These are phyloP conservation scores for Penicillium italicum DNA, from an alignment of 2,329 filamentous ascomycete species.

Conservation along the genomic window DNA sequence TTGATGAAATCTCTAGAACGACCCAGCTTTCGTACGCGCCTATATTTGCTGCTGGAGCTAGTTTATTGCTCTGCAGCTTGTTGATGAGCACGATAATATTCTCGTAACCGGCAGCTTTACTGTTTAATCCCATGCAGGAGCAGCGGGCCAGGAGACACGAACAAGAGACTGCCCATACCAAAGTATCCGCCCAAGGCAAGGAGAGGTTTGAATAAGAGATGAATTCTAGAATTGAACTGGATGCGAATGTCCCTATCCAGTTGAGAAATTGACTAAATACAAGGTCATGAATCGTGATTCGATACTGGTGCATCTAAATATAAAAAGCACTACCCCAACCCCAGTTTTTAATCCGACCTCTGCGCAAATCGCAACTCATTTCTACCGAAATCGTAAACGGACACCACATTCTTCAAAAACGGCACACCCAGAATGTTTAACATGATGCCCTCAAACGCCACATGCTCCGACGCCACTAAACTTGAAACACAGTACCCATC, in stretches of 20 bases:
- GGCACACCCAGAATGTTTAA: constrained; percentile 46
- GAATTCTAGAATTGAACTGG: neutral
- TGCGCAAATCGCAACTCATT: constrained; percentile 47
- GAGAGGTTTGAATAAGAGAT: neutral
- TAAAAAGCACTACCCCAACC: neutral
- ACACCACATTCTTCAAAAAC: constrained; percentile 51
- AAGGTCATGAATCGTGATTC: neutral
- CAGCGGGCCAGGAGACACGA: too few species aligned
- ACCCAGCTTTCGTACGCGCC: too few species aligned
- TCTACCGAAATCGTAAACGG: constrained; percentile 51
- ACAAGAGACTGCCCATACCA: too few species aligned
- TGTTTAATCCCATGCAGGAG: too few species aligned
- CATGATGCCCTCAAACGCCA: constrained; percentile 30
- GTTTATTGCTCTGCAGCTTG: too few species aligned
- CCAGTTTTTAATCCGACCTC: neutral
- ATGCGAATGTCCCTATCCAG: neutral
- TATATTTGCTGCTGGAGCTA: too few species aligned
- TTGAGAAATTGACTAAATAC: neutral
- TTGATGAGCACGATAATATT: too few species aligned
- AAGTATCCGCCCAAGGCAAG: too few species aligned
- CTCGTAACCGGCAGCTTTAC: neutral
- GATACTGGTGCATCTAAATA: neutral
- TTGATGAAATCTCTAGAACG: too few species aligned
- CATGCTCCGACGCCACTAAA: constrained; percentile 27
- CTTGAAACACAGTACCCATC: constrained; percentile 21